Percentiles rank a stretch among this genome's conserved stretches.
These are phyloP conservation scores for Ascochyta clinopodiicola DNA, from an alignment of 2,329 filamentous ascomycete species.

Conservation along the genomic window DNA sequence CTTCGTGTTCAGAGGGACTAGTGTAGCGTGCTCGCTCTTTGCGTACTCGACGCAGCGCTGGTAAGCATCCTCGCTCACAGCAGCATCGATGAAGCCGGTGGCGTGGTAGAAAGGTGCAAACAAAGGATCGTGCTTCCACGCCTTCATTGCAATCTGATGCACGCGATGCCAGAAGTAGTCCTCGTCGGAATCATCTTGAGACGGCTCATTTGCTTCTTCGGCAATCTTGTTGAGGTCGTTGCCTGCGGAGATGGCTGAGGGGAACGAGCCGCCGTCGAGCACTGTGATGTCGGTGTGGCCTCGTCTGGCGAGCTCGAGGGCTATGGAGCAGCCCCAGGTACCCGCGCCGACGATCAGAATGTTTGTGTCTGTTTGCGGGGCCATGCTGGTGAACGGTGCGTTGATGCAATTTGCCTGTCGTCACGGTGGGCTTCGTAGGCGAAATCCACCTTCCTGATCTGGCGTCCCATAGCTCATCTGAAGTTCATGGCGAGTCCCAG, in stretches of 20 bases:
- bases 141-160: slow-evolving; percentile 47
- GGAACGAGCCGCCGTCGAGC: slow-evolving; percentile 53
- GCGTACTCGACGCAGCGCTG: slow-evolving; percentile 48
- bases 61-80: slow-evolving; percentile 50
- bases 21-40: slow-evolving; percentile 41
- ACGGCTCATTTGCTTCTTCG: slow-evolving; percentile 42
- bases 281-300: slow-evolving; percentile 56
- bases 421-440: background rate
- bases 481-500: background rate
- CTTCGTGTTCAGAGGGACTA: slow-evolving; percentile 48
- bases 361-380: slow-evolving; percentile 6
- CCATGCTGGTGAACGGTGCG: background rate
- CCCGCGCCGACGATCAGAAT: slow-evolving; percentile 58
- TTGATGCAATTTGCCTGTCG: background rate
- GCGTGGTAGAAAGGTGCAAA: slow-evolving; percentile 55
- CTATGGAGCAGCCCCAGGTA: slow-evolving; percentile 59
- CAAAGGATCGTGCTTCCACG: slow-evolving; percentile 53
- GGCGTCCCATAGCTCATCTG: background rate
- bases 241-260: slow-evolving; percentile 55
- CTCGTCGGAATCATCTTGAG: slow-evolving; percentile 38
- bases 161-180: slow-evolving; percentile 44
- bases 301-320: slow-evolving; percentile 56
- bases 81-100: slow-evolving; percentile 57
- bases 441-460: slow-evolving; percentile 8
- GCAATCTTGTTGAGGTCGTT: slow-evolving; percentile 59